A percentile compares a stretch with the other conserved stretches of the same genome.
Conservation (phyloP, 1,139 yeast genomes). For the Hyphopichia pseudoburtonii region DNA sequence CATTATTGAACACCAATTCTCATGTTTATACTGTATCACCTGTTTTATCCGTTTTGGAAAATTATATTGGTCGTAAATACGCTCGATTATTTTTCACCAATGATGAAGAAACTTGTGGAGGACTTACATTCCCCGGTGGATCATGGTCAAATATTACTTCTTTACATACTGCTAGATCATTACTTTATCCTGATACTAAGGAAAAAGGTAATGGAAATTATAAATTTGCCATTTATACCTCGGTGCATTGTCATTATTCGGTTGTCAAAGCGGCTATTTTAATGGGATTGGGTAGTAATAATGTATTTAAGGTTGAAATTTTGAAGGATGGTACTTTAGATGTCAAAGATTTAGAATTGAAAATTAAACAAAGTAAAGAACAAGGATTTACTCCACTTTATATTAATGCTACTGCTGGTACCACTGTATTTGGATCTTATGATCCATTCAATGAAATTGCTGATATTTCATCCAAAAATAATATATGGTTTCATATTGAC, state of each 20-base stretch:
- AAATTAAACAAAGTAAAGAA: conserved; percentile 42
- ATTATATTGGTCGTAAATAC: conserved; percentile 64
- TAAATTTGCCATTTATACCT: conserved; percentile 70
- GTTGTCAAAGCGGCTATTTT: conserved; percentile 82
- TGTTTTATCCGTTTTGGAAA: conserved; percentile 73
- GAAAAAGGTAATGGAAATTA: conserved; percentile 52
- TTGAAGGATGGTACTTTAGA: conserved; percentile 58
- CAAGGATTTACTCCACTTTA: conserved; percentile 73
- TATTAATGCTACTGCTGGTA: conserved; percentile 84
- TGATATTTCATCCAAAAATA: conserved; percentile 51
- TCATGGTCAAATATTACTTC: conserved; percentile 85
- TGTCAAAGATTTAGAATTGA: conserved; percentile 42
- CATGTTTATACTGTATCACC: conserved; percentile 89
- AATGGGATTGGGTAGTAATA: conserved; percentile 65
- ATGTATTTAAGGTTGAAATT: conserved; percentile 66
- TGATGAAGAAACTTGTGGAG: conserved; percentile 60
- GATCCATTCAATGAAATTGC: conserved; percentile 65
- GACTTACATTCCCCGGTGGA: conserved; percentile 85
- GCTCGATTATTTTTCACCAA: conserved; percentile 61
- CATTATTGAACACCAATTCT: conserved; percentile 76
- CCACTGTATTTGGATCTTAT: conserved; percentile 84
- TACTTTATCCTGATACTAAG: conserved; percentile 69
- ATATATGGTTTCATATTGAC: conserved; percentile 79
- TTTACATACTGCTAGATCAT: conserved; percentile 73
- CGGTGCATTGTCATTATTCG: conserved; percentile 76